Conservation (phyloP, 1,284 basidiomycete genomes). For the Melampsora larici-populina region DNA sequence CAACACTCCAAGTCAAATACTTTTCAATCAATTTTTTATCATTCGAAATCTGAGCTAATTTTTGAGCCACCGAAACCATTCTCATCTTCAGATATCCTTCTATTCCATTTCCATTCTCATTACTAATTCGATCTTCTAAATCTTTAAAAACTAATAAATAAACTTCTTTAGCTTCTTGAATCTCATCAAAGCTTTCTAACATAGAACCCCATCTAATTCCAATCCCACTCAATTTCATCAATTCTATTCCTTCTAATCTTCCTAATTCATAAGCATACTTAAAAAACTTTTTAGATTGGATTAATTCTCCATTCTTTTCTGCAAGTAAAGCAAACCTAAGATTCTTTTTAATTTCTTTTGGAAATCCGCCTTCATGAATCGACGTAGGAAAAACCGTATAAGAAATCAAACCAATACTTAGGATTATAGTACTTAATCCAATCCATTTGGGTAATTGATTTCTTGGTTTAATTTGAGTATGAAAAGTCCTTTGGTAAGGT, state of each 20-base stretch:
- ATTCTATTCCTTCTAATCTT: neutral
- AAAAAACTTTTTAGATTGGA: neutral
- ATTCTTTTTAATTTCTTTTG: neutral
- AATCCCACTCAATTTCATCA: neutral
- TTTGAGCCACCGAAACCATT: neutral
- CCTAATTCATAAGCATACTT: neutral
- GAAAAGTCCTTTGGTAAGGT: too few species aligned
- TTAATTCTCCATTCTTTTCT: neutral
- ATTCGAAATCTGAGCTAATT: neutral
- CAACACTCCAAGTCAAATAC: conserved; percentile 3
- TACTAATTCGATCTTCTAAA: neutral
- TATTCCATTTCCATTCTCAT: neutral
- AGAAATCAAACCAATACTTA: too few species aligned
- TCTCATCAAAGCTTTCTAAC: neutral
- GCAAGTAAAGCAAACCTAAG: neutral
- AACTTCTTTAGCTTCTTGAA: neutral
- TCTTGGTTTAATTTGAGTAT: too few species aligned
- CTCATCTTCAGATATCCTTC: neutral
- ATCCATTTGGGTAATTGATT: too few species aligned
- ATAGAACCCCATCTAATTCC: neutral
- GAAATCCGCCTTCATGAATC: neutral
- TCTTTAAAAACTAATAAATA: neutral
- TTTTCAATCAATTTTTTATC: neutral
- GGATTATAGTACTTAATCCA: too few species aligned
- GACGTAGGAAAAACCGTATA: too few species aligned